Evolutionary conservation across 1,139 yeast species (phyloP), one percentile per base, ranked within the genome.

Genomic region (Debaryomycetaceae sp.): DNA sequence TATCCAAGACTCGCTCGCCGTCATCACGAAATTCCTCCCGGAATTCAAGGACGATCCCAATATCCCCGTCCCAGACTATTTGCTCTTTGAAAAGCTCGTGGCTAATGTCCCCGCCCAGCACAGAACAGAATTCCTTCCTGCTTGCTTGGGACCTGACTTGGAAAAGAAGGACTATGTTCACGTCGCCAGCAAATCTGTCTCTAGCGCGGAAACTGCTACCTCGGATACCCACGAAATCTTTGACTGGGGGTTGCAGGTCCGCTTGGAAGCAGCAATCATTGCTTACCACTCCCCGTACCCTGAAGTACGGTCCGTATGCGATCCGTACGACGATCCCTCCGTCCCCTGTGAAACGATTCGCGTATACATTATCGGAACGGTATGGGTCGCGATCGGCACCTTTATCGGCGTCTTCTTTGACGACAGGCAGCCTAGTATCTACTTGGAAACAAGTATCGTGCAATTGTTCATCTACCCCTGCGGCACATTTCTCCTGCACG

Each of bases 241-340:
- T n/a, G 43, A 41, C 27, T 41, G 46, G 44, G 26, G 29, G 7
- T 32, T 44, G 8, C 44, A 40, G 29, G 40, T 35, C 8, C 35
- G 39, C 13, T 24, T 37, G 15, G 47, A 44, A 23, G 49, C 48
- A 13, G 38, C 40, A 2, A 30, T 74, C 28, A 51, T 68, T 30
- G 56, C 66, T 27, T 73, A 56, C 43, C 68, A 64, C 45, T 73
- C 79, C 1, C 78, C 80, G 1, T 76, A 76, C 44, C 71, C 77
- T 3, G 81, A 75, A 46, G 79, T 76, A 5, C 58, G 83, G 37
- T 61, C 81, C 7, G 68, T 72, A 19, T 58, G 74, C 18, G 66
- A 63, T 29, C 70, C 75, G 13, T 50, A 48, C 26, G 78, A 73
- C 43, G 76, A 73, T 38, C 64, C 66, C 2, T 42, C 40, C 3